phyloP scores from a whole-genome alignment of 805 yeast species.

The Sugiyamaella boreocaroliniensis region DNA sequence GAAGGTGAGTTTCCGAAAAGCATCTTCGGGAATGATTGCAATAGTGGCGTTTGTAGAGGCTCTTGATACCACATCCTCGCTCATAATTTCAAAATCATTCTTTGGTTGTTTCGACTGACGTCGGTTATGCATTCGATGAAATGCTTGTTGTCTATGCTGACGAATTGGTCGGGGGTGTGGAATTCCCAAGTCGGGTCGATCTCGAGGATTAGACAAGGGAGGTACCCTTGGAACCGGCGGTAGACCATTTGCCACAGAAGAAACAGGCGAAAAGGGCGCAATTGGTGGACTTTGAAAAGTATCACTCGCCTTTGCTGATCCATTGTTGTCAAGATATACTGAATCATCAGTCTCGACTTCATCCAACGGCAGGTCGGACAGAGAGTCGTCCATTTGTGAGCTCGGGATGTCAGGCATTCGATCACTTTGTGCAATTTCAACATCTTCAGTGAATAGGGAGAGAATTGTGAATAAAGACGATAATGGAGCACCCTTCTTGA shows the following conservation, averaged over 20 bases:
- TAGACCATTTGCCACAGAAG: background rate
- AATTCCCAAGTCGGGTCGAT: background rate
- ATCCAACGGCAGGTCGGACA: background rate
- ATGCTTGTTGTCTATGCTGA: background rate
- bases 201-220: background rate
- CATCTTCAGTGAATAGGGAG: slow-evolving; percentile 57
- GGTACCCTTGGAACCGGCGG: background rate
- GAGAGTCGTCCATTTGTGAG: slow-evolving; percentile 2
- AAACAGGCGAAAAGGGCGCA: background rate
- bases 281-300: background rate
- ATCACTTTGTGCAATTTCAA: slow-evolving; percentile 21
- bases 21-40: slow-evolving; percentile 82
- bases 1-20: slow-evolving; percentile 63
- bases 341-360: slow-evolving; percentile 9
- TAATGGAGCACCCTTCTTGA: slow-evolving; percentile 76
- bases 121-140: background rate
- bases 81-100: slow-evolving; percentile 9
- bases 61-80: slow-evolving; percentile 53
- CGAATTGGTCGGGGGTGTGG: background rate
- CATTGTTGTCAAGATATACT: background rate
- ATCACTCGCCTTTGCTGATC: background rate
- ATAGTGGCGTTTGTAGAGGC: slow-evolving; percentile 75
- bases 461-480: slow-evolving; percentile 77
- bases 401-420: slow-evolving; percentile 8
- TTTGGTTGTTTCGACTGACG: background rate